Base-by-base conservation (phyloP, 1,284 basidiomycete species). In the Ceratobasidium sp. region DNA sequence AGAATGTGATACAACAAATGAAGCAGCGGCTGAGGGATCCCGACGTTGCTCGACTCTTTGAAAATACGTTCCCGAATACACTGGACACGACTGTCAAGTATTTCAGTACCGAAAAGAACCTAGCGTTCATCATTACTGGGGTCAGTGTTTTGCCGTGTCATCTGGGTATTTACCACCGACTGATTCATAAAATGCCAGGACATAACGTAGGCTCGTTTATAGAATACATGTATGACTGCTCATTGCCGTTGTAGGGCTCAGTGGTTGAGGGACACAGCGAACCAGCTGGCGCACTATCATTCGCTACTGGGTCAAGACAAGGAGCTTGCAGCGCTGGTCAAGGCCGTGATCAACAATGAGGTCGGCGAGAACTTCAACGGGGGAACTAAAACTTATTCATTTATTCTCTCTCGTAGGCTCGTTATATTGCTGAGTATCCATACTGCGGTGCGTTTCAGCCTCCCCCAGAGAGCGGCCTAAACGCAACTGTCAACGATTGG, bases 361-460 rank as follows among this genome's bases (percentile, higher is more conserved):
- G 75, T 71, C 8, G 35, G 69, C 32, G n/a, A 40, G 29, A 13
- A 53, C 17, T 13, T 15, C 17, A 13, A 31, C 4, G 3, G 20
- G 25, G 38, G 15, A 34, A n/a, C 10, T n/a, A 47, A n/a, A n/a
- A 22, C 2, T 17, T 52, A n/a, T 10, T 31, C n/a, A 32, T 27
- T 8, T 13, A 27, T n/a, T 45, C 17, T 32, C 27, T n/a, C 27
- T 15, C 20, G 22, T 38, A 55, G 52, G 88, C 89, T 17, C 84
- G 88, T 49, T 91, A 91, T 76, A 85, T 91, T 22, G 80, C 87
- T 3, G 77, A 88, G 73, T 86, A 87, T 75, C 90, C 90, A 0
- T 91, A 91, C 75, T 91, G 89, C 79, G 80, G 89, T 42, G 83
- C 89, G 20, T 91, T 91, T 78, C 89, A 91, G 73, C 88, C 89